Evolutionary conservation across 495 filamentous ascomycete genomes (phyloP).

Genomic region (Hyphodiscus hymeniophilus): DNA sequence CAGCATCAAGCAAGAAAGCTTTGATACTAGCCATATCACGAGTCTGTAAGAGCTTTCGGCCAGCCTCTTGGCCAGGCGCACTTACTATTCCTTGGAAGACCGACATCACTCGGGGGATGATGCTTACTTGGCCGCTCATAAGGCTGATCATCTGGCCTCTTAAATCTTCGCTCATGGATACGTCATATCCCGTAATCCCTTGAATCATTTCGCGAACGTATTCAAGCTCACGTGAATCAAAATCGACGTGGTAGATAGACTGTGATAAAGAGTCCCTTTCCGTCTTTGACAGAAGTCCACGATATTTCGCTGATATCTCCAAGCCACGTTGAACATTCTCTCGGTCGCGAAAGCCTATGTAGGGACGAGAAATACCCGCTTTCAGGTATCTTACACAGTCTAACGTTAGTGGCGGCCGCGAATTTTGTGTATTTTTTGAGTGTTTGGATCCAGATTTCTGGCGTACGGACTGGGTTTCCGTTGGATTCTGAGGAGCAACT

Average conservation of each 20-base stretch:
- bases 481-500: too few species aligned
- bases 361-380: conserved; percentile 1
- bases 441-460: too few species aligned
- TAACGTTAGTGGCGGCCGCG: too few species aligned
- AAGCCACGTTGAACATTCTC: neutral
- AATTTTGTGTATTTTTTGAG: too few species aligned
- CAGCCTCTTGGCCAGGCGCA: neutral
- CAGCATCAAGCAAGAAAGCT: conserved; percentile 13
- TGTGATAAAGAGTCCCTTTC: neutral
- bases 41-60: neutral
- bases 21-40: neutral
- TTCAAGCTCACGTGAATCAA: conserved; percentile 2
- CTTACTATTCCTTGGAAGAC: neutral
- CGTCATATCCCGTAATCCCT: neutral
- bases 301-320: neutral
- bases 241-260: conserved; percentile 2
- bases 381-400: neutral
- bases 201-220: neutral
- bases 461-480: too few species aligned
- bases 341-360: neutral
- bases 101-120: neutral
- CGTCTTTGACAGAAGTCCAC: neutral
- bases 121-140: neutral
- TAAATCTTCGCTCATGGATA: neutral
- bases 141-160: neutral